Evolutionary conservation across 202 grass and related monocot species (phyloP).

Genomic region (Zoysia matrella): DNA sequence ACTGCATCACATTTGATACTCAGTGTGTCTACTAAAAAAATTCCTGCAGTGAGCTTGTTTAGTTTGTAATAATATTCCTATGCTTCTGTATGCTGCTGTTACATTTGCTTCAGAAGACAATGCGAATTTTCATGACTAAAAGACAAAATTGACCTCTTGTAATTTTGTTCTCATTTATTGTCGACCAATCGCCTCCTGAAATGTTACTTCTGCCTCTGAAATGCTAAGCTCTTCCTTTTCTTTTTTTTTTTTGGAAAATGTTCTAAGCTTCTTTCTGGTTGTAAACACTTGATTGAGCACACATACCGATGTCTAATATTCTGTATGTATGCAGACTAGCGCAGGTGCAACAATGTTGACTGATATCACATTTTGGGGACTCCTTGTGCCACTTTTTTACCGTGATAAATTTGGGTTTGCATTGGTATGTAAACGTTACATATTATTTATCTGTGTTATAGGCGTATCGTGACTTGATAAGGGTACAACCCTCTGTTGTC

Average conservation of each 20-base stretch:
- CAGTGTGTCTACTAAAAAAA: background rate
- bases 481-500: slow-evolving; percentile 7
- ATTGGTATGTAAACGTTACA: slow-evolving; percentile 50
- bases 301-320: slow-evolving; percentile 1
- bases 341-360: slow-evolving; percentile 83
- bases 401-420: slow-evolving; percentile 54
- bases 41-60: background rate
- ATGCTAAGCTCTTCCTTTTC: slow-evolving; percentile 4
- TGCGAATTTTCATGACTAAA: background rate
- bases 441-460: background rate
- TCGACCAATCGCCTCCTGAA: slow-evolving; percentile 6
- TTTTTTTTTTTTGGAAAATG: no score
- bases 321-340: slow-evolving; percentile 60
- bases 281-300: slow-evolving; percentile 10
- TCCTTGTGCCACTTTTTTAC: slow-evolving; percentile 80
- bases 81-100: background rate
- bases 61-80: background rate
- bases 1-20: slow-evolving; percentile 24
- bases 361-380: slow-evolving; percentile 79
- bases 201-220: background rate
- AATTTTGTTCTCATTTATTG: background rate
- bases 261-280: background rate
- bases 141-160: background rate
- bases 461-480: slow-evolving; percentile 7
- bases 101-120: background rate